Conservation (phyloP, 2,329 filamentous ascomycete genomes). For the Sclerotiophoma versabilis region DNA sequence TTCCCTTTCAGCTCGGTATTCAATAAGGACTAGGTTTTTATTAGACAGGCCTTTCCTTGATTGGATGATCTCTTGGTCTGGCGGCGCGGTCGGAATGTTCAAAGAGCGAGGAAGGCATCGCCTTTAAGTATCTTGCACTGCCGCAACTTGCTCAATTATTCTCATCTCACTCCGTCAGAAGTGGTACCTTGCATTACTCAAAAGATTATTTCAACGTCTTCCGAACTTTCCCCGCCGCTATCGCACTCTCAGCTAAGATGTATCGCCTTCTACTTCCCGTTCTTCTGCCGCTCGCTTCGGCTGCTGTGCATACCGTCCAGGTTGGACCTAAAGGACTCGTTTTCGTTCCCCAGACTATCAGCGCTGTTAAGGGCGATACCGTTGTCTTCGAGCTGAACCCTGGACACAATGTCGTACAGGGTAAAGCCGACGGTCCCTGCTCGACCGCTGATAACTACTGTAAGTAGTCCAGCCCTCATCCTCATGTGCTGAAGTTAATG, state of each 20-base stretch:
- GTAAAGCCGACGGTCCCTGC: conserved; percentile 23
- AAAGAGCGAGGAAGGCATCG: neutral
- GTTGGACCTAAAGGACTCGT: conserved; percentile 18
- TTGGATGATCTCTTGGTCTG: neutral
- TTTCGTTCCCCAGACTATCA: conserved; percentile 23
- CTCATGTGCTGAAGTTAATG: neutral
- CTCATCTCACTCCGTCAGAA: neutral
- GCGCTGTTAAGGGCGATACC: conserved; percentile 22
- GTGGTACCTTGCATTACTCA: neutral
- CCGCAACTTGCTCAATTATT: conserved; percentile 1
- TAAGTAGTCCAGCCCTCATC: neutral
- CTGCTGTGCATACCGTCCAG: conserved; percentile 22
- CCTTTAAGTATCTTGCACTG: neutral
- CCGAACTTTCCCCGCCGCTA: neutral
- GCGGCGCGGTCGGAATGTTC: conserved; percentile 8
- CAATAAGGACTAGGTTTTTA: neutral
- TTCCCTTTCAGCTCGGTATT: conserved; percentile 4
- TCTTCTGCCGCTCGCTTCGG: conserved; percentile 10
- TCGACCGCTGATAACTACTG: conserved; percentile 16
- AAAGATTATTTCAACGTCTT: neutral
- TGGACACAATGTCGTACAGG: conserved; percentile 24
- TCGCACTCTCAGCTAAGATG: neutral
- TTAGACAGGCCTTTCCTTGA: neutral
- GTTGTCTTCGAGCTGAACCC: conserved; percentile 26
- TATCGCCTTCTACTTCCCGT: neutral